phyloP scores from a whole-genome alignment of 2,329 filamentous ascomycete genomes.

The Pseudogymnoascus sp. region DNA sequence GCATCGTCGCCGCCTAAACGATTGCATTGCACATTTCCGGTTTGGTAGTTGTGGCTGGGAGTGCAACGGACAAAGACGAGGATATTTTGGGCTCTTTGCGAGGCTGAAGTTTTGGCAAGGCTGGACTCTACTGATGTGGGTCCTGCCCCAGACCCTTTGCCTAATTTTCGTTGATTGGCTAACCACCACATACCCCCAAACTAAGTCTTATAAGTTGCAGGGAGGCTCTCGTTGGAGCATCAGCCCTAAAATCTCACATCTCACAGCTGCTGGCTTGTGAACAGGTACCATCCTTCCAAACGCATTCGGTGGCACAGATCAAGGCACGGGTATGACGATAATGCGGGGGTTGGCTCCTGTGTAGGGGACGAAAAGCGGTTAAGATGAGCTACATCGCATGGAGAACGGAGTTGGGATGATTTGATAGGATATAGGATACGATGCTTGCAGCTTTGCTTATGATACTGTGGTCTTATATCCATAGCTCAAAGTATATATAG shows the following conservation, averaged over 20 bases:
- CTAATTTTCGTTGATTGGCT: background rate
- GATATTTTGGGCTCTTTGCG: background rate
- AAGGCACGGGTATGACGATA: background rate
- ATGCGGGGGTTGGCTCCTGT: background rate
- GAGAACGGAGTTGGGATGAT: background rate
- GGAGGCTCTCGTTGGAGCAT: background rate
- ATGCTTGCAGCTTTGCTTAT: background rate
- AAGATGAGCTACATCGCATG: background rate
- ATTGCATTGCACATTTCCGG: background rate
- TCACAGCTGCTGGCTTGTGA: background rate
- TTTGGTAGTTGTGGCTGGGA: background rate
- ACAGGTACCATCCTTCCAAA: background rate
- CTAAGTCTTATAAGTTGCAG: background rate
- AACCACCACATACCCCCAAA: too few species aligned
- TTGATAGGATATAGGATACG: background rate
- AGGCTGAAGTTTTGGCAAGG: background rate
- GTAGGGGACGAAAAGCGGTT: background rate
- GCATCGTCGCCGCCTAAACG: background rate
- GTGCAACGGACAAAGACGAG: background rate
- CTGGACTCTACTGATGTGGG: background rate
- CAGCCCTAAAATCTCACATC: slow-evolving; percentile 3
- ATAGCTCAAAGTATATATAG: background rate
- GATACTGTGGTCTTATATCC: background rate
- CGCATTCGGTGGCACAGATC: background rate
- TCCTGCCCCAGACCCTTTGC: background rate